Evolutionary conservation across 768 basidiomycete genomes (phyloP).

Genomic region (Cystobasidiopsis lactophilus): DNA sequence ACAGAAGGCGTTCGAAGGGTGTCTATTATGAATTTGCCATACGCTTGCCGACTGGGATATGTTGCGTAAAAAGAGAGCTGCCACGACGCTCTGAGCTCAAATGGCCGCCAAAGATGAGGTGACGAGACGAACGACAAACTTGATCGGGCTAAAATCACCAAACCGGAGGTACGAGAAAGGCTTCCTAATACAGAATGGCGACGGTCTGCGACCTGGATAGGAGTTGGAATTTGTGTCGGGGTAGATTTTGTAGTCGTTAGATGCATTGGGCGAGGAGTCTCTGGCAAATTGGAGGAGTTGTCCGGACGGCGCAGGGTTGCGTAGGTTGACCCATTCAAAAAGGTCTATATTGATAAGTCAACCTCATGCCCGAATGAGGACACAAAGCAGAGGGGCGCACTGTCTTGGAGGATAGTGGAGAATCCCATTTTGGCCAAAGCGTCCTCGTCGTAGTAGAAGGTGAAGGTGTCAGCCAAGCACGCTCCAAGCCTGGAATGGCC

Average conservation of each 20-base stretch:
- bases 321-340: constrained; percentile 25
- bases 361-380: constrained; percentile 5
- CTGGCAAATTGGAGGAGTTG: constrained; percentile 27
- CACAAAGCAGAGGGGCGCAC: too few relatives aligned
- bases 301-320: constrained; percentile 22
- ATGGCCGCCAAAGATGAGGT: too few relatives aligned
- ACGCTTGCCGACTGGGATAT: constrained; percentile 2
- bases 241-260: too few relatives aligned
- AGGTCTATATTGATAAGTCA: constrained; percentile 24
- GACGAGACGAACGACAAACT: constrained; percentile 9
- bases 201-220: too few relatives aligned
- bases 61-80: constrained; percentile 14
- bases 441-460: constrained; percentile 29
- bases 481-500: constrained; percentile 35
- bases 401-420: constrained; percentile 19
- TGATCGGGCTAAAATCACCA: constrained; percentile 12
- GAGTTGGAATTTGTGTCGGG: too few relatives aligned
- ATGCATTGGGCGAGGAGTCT: too few relatives aligned
- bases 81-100: constrained; percentile 1
- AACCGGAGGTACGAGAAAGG: constrained; percentile 16
- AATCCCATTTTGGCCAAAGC: constrained; percentile 22
- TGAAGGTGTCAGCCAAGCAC: constrained; percentile 34
- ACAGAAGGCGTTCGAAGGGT: constrained; percentile 15
- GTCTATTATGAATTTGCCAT: constrained; percentile 18
- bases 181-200: constrained; percentile 18